Evolutionary conservation across 2,329 filamentous ascomycete species (phyloP), one percentile per base, ranked within the genome.

Genomic region (Balansia obtecta): DNA sequence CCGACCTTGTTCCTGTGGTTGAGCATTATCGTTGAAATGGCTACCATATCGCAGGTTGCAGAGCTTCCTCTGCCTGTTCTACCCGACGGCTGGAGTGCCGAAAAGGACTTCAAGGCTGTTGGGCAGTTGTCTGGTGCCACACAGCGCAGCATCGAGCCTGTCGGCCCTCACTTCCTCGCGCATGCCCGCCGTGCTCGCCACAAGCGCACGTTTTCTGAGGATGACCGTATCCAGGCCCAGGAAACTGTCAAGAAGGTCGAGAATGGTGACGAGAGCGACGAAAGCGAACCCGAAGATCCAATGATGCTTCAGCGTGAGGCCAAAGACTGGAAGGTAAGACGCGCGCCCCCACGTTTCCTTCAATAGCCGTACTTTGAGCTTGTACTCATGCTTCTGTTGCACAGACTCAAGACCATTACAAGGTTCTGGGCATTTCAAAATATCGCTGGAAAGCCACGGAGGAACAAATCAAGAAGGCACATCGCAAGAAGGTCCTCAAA

Each of bases 401-500:
- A 46, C 56, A 94, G 87, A 77, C 76, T 58, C 93, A 98, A 82
- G 93, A 98, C 65, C 93, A 98, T 74, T 98, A 98, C 72, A 89
- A 93, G 61, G 86, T 98, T 50, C 84, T 98, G 52, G 93, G 93
- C 56, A 75, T 98, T 56, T 86, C 85, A 65, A 94, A 90, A 72
- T 91, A 94, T 76, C 86, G 93, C 62, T 93, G 78, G 75, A 87
- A 81, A 71, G 94, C 93, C 50, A 95, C 88, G 52, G 90, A 95
- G 70, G 91, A 97, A 59, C 91, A 97, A 76, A 97, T 98, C 77
- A 97, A 96, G 79, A 87, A 88, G 61, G 93, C 94, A 59, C 91
- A 98, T 75, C 88, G 93, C 75, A 96, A 95, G 82, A 98, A 98
- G 85, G 93, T 98, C 57, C 85, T 98, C 58, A 91, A 89, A 74